Evolutionary conservation across 257 asterid genomes (phyloP), one percentile per base, ranked within the genome.

Genomic region (Craterostigma plantagineum): DNA sequence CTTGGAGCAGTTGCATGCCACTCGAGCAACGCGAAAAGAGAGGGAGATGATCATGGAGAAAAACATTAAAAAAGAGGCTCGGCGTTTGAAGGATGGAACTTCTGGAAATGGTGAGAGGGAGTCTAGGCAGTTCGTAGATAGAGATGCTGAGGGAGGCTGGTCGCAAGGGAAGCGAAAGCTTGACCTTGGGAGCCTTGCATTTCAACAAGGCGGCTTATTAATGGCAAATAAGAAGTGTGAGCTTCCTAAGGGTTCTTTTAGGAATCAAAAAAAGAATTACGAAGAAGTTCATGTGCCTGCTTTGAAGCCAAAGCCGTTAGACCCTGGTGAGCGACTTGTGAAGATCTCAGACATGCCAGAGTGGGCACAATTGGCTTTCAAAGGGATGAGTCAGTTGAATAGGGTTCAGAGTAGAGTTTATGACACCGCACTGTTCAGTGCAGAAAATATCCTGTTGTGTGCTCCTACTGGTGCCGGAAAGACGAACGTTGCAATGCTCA

Each of bases 401-500:
- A 52, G 80, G 63, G 73, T 72, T 54, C 80, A 72, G 73, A 72
- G 80, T 54, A 68, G 42, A 63, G 80, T 72, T 39, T 72, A 72
- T 35, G 64, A 64, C 14, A 55, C 76, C 51, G 80, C 80, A n/a
- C 44, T 72, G 2, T 61, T 57, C 54, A 39, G 66, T 42, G 71
- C 76, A 5, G 73, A 68, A 40, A 72, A 72, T 56, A 35, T 72
- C 23, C 50, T 72, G 57, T 46, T 72, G 12, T 72, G 80, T 61
- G 80, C 80, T 55, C 80, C 80, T 42, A 72, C 80, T 47, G 80
- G 80, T 11, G 80, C 76, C 47, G 80, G 80, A 43, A 72, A 72
- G 51, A 72, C 80, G 43, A 72, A 72, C 45, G 80, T 72, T 45
- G 80, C 80, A n/a, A 66, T 72, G 80, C 76, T 72, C 34, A 72